phyloP scores from a whole-genome alignment of 1,139 yeast genomes.

The Saccharomyces hybrid region DNA sequence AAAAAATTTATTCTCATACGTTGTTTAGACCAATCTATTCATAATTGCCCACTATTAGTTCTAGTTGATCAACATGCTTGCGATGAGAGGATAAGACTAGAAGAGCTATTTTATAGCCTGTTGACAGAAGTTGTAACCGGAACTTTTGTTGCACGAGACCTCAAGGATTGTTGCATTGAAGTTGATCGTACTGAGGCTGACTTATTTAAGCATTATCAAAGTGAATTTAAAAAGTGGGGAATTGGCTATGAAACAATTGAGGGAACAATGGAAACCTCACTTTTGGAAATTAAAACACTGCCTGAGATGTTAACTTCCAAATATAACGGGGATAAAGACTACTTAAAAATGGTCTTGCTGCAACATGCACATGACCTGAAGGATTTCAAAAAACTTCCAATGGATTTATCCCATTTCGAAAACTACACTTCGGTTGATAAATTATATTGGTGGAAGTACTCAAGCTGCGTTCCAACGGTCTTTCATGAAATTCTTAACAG shows the following conservation, averaged over 20 bases:
- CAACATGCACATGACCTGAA: slow-evolving; percentile 41
- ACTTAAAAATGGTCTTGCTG: slow-evolving; percentile 34
- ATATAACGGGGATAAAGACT: slow-evolving; percentile 24
- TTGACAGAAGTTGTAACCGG: slow-evolving; percentile 10
- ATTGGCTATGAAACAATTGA: slow-evolving; percentile 28
- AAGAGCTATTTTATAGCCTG: slow-evolving; percentile 35
- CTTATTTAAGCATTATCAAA: slow-evolving; percentile 30
- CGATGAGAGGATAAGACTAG: slow-evolving; percentile 61
- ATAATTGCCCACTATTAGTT: slow-evolving; percentile 26
- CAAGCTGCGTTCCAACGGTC: slow-evolving; percentile 40
- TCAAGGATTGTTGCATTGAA: slow-evolving; percentile 14
- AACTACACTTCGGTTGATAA: neutral
- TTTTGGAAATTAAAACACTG: slow-evolving; percentile 33
- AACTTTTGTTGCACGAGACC: slow-evolving; percentile 6
- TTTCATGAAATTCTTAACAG: slow-evolving; percentile 47
- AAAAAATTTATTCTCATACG: slow-evolving; percentile 46
- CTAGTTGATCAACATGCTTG: slow-evolving; percentile 73
- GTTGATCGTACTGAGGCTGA: slow-evolving; percentile 31
- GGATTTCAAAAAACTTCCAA: slow-evolving; percentile 5
- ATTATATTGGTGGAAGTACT: slow-evolving; percentile 30
- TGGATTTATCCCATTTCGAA: neutral
- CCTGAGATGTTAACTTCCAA: slow-evolving; percentile 38
- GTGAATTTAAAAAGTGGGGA: slow-evolving; percentile 41
- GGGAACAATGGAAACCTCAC: neutral
- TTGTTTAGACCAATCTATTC: neutral